phyloP scores from a whole-genome alignment of 2,329 filamentous ascomycete species.

The Ceratocystiopsis brevicomis region DNA sequence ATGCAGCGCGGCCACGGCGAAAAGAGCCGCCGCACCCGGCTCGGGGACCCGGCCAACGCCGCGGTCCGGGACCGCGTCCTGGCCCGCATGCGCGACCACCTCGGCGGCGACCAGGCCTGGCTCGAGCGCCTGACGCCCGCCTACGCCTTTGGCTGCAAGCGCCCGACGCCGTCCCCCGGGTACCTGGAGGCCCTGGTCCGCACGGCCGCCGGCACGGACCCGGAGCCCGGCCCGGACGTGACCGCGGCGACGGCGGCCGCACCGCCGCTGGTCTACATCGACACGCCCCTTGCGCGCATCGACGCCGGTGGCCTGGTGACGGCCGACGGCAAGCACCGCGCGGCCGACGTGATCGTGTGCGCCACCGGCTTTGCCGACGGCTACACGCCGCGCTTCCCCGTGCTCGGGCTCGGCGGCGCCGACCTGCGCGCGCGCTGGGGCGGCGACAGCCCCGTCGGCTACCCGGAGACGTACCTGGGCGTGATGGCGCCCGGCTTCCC shows the following conservation, averaged over 20 bases:
- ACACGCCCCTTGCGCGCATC: slow-evolving; percentile 14
- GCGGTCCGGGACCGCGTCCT: slow-evolving; percentile 10
- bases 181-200: slow-evolving; percentile 12
- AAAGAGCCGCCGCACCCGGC: slow-evolving; percentile 9
- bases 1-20: slow-evolving; percentile 8
- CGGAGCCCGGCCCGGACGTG: slow-evolving; percentile 10
- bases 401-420: slow-evolving; percentile 2
- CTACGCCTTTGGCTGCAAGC: slow-evolving; percentile 9
- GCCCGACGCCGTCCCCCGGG: slow-evolving; percentile 12
- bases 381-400: slow-evolving; percentile 8
- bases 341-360: slow-evolving; percentile 17
- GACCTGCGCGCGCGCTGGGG: slow-evolving; percentile 9
- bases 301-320: slow-evolving; percentile 12
- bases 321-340: slow-evolving; percentile 9
- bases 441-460: slow-evolving; percentile 5
- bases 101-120: slow-evolving; percentile 16
- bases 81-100: slow-evolving; percentile 12
- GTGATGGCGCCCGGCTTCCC: slow-evolving; percentile 12
- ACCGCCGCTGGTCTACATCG: slow-evolving; percentile 9
- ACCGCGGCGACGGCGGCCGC: neutral
- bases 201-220: slow-evolving; percentile 10
- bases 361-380: slow-evolving; percentile 14
- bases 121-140: slow-evolving; percentile 12
- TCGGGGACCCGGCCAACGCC: slow-evolving; percentile 8
- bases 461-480: slow-evolving; percentile 12